A percentile compares a stretch with the other conserved stretches of the same genome.
Evolutionary conservation across 306 rosid species (phyloP).

Genomic region (Cyamopsis tetragonoloba): DNA sequence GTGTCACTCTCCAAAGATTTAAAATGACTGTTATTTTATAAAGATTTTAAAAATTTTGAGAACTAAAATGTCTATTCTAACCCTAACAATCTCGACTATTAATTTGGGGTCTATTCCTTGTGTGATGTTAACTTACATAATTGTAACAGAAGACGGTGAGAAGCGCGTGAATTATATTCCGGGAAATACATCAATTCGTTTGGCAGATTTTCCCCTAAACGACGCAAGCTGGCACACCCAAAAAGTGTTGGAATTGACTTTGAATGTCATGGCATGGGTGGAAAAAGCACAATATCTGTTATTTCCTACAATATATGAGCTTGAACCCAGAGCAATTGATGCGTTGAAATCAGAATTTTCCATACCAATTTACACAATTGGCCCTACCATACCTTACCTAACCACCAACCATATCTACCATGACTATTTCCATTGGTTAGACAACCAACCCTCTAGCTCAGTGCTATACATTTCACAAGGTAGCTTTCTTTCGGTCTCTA

Average conservation of each 20-base stretch:
- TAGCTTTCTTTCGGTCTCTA: slow-evolving; percentile 45
- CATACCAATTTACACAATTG: slow-evolving; percentile 37
- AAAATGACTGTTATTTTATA: no score
- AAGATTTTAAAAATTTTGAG: no score
- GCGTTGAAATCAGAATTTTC: slow-evolving; percentile 26
- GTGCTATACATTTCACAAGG: slow-evolving; percentile 56
- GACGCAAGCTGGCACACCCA: neutral
- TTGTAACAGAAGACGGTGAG: slow-evolving; percentile 32
- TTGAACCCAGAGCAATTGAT: slow-evolving; percentile 39
- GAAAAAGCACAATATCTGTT: slow-evolving; percentile 39
- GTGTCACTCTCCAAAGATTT: no score
- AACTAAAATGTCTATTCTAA: no score
- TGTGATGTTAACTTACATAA: no score
- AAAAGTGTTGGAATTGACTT: neutral
- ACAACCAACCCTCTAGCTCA: slow-evolving; percentile 37
- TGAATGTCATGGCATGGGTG: slow-evolving; percentile 16
- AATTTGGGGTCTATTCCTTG: no score
- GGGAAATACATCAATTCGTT: slow-evolving; percentile 34
- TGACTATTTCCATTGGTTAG: slow-evolving; percentile 39
- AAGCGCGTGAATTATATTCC: slow-evolving; percentile 43
- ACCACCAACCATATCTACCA: neutral
- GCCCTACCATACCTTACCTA: slow-evolving; percentile 39
- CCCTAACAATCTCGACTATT: neutral
- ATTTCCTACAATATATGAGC: slow-evolving; percentile 37
- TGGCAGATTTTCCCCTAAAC: slow-evolving; percentile 29